phyloP scores from a whole-genome alignment of 2,329 filamentous ascomycete genomes.

The Thyridium curvatum region DNA sequence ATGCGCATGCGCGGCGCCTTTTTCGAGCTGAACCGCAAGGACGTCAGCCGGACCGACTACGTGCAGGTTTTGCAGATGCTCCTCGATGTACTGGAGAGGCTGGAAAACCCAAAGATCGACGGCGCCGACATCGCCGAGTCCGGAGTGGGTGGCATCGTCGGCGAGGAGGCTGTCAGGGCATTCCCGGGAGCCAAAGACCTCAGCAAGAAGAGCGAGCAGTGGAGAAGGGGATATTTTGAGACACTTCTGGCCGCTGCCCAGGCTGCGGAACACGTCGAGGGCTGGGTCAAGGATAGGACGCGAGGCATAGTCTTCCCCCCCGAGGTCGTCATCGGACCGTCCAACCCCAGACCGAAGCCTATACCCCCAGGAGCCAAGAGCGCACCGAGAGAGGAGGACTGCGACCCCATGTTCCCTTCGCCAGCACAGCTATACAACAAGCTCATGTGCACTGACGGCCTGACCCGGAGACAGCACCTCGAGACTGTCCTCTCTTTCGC shows the following conservation, averaged over 20 bases:
- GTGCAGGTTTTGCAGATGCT: conserved; percentile 56
- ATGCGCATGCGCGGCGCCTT: conserved; percentile 60
- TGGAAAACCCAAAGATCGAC: conserved; percentile 65
- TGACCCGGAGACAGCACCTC: conserved; percentile 71
- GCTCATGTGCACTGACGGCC: conserved; percentile 73
- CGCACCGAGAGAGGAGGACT: conserved; percentile 70
- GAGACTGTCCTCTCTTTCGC: conserved; percentile 79
- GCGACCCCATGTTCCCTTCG: conserved; percentile 58
- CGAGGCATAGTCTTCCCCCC: conserved; percentile 62
- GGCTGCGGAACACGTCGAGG: conserved; percentile 75
- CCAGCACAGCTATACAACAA: conserved; percentile 78
- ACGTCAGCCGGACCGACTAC: conserved; percentile 59
- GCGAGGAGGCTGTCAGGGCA: neutral
- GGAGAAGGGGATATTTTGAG: conserved; percentile 82
- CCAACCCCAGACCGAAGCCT: conserved; percentile 73
- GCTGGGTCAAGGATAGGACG: conserved; percentile 66
- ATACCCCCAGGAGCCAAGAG: conserved; percentile 57
- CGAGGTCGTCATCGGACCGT: conserved; percentile 71
- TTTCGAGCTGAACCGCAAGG: conserved; percentile 49
- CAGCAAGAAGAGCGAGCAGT: conserved; percentile 69
- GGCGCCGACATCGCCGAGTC: conserved; percentile 52
- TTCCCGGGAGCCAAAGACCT: conserved; percentile 52
- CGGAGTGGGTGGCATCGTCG: conserved; percentile 20
- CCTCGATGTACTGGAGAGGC: conserved; percentile 50
- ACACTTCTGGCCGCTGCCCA: conserved; percentile 71